Base-by-base conservation (phyloP, 148 eudicot species). In the Cornus kousa region DNA sequence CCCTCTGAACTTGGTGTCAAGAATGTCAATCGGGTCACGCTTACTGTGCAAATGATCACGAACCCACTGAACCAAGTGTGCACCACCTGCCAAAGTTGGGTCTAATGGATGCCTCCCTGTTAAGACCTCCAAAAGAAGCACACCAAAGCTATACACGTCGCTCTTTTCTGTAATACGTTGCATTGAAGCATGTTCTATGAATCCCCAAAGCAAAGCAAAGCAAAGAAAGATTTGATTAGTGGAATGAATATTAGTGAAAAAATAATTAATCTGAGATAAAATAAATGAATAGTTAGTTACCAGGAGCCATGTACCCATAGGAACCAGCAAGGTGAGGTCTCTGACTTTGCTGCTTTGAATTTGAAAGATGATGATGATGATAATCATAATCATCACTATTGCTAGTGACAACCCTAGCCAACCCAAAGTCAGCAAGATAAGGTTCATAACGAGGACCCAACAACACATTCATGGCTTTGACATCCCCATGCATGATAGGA, bases 221-320 rank as follows among this genome's bases (percentile, higher is more conserved):
- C n/a, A 43, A 24, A 66, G 24, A 65, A 67, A 70, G 73, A 78
- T 72, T 19, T 28, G 65, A n/a, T 43, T 50, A n/a, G 13, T 23
- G 37, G 6, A 72, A 39, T 17, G 23, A 55, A 40, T 28, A 46
- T 23, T 32, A 70, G 67, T 40, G 57, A 24, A 33, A 59, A 24
- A 33, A 59, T 28, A 11, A 43, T 28, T 62, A 22, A 43, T 22
- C n/a, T 16, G 55, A 28, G 64, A 9, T 28, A 70, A 60, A 33
- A 33, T 22, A 16, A 46, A 24, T 20, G 31, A 50, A 74, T 20
- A 55, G 76, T 62, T 17, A 62, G 2, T 79, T 87, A 97, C 99
- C 99, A 13, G 99, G 99, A 80, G 99, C 99, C 99, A 97, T 97
- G 70, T 97, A 97, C 14, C 99, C 99, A 79, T 94, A 97, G 77